These are phyloP conservation scores for Gossypium aridum DNA, from an alignment of 441 rosid species.

Conservation along the genomic window DNA sequence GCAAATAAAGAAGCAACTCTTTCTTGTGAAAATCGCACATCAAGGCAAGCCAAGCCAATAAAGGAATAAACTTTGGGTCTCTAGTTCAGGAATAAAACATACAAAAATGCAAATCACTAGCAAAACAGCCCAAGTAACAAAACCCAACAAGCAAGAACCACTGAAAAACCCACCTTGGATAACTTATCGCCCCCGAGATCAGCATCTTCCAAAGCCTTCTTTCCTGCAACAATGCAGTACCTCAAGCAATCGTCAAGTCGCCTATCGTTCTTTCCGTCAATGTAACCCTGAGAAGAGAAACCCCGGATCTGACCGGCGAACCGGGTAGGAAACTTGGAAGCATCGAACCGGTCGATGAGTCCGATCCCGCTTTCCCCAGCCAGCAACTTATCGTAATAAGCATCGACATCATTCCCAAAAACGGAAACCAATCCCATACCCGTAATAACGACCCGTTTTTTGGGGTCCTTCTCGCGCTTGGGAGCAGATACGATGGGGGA, in stretches of 20 bases:
- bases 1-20: neutral
- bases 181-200: constrained; percentile 79
- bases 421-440: constrained; percentile 96
- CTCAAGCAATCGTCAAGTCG: constrained; percentile 90
- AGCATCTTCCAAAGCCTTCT: constrained; percentile 85
- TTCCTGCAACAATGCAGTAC: constrained; percentile 96
- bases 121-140: neutral
- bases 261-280: constrained; percentile 92
- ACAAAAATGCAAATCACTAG: neutral
- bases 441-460: constrained; percentile 84
- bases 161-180: constrained; percentile 35
- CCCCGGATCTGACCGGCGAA: constrained; percentile 98
- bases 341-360: constrained; percentile 83
- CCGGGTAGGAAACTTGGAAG: constrained; percentile 89
- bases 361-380: constrained; percentile 90
- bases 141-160: constrained; percentile 1
- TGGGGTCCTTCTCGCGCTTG: constrained; percentile 90
- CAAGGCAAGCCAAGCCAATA: neutral
- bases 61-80: neutral
- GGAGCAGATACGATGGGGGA: constrained; percentile 55
- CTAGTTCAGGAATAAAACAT: neutral
- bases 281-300: constrained; percentile 65
- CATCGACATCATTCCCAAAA: constrained; percentile 83
- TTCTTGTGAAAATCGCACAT: neutral
- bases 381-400: constrained; percentile 71